Base-by-base conservation (phyloP, 2,329 filamentous ascomycete genomes). In the Ceratocystis diversiconidia region DNA sequence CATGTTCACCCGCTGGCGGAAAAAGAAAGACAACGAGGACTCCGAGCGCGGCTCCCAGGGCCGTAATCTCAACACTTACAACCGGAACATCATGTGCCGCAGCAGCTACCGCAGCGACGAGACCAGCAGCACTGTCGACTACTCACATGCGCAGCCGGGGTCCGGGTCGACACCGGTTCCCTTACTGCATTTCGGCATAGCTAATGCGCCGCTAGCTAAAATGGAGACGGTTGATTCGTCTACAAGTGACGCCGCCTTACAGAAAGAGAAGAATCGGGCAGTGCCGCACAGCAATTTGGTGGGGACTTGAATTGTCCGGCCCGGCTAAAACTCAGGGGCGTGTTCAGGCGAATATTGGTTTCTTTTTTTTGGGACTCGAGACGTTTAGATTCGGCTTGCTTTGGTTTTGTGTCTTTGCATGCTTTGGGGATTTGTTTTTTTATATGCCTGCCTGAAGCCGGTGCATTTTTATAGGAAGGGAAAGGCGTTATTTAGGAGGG, bases 1-100 rank as follows among this genome's bases (percentile, higher is more conserved):
- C n/a, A 60, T 68, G 10, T 66, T 67, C 17, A 55, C 65, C n/a
- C 66, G 67, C 28, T 66, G 62, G 48, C 66, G 66, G 36, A 64
- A 64, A n/a, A 61, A 50, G 36, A 57, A 62, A 17, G 66, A 67
- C n/a, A 32, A 25, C 63, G 61, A 44, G 19, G 43, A 62, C 46
- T 48, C 10, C 2, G 61, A 62, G 32, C 61, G 61, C 25, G 22
- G 12, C 52, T n/a, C 28, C 12, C 52, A 30, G 17, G 46, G 41
- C 22, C 61, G 61, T 22, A 19, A n/a, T 10, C 25, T 44, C n/a
- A 44, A 41, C 41, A 62, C 32, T 4, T 62, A 50, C 46, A 28
- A 15, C 61, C 61, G 48, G 43, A 62, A 46, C 61, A 62, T 50
- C 22, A 12, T 48, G 30, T 62, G 46, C 22, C 52, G 52, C 25